Conservation (phyloP, 2,329 filamentous ascomycete species). For the Tolypocladium album region DNA sequence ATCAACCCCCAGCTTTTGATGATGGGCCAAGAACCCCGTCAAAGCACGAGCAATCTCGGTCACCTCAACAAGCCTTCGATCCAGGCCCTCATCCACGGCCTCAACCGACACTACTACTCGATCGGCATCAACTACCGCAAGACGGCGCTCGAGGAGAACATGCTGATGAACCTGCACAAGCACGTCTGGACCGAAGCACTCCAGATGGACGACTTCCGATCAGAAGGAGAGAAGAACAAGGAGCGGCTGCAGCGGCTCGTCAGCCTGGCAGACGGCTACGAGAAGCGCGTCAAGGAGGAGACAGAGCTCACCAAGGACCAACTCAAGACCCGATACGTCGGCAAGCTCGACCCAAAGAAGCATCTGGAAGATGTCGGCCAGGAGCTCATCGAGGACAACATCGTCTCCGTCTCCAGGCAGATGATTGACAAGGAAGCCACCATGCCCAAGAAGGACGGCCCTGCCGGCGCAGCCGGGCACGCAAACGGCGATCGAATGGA, state of each 20-base stretch:
- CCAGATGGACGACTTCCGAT: constrained; percentile 90
- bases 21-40: constrained; percentile 93
- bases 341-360: constrained; percentile 99
- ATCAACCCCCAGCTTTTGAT: constrained; percentile 97
- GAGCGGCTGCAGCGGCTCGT: constrained; percentile 84
- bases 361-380: constrained; percentile 95
- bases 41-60: constrained; percentile 94
- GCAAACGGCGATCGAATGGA: constrained; percentile 57
- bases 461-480: constrained; percentile 33
- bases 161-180: constrained; percentile 99
- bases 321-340: constrained; percentile 96
- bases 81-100: constrained; percentile 92
- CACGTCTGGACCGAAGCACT: constrained; percentile 98
- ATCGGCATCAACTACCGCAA: constrained; percentile 98
- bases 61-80: constrained; percentile 99
- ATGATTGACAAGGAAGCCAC: constrained; percentile 99
- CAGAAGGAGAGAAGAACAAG: constrained; percentile 76
- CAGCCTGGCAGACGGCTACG: constrained; percentile 84
- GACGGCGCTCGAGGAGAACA: constrained; percentile 95
- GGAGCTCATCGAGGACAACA: constrained; percentile 97
- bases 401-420: constrained; percentile 92
- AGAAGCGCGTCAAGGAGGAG: constrained; percentile 98
- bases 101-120: constrained; percentile 98
- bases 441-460: constrained; percentile 60
- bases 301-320: constrained; percentile 95